Percentiles rank a stretch among this genome's conserved stretches.
Evolutionary conservation across 2,329 filamentous ascomycete genomes (phyloP).

Genomic region (Fusarium euwallaceae): DNA sequence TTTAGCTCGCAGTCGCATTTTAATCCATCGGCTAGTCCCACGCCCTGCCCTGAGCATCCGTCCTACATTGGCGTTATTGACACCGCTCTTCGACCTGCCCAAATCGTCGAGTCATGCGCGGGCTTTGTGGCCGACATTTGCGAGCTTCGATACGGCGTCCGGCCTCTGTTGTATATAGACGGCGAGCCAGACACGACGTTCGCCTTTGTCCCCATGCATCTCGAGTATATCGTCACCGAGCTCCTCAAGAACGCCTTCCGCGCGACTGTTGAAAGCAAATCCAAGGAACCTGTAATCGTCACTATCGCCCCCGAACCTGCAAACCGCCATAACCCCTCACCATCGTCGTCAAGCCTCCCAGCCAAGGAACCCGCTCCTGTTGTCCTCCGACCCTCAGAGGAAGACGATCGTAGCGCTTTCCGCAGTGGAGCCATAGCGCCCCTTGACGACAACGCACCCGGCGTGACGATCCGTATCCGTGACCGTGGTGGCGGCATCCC

Average conservation of each 20-base stretch:
- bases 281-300: conserved; percentile 86
- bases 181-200: conserved; percentile 91
- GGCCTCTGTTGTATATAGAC: conserved; percentile 83
- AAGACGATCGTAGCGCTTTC: conserved; percentile 57
- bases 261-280: conserved; percentile 88
- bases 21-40: conserved; percentile 65
- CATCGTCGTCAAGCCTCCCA: conserved; percentile 47
- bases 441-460: conserved; percentile 77
- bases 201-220: conserved; percentile 93
- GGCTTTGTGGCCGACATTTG: conserved; percentile 95
- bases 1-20: conserved; percentile 77
- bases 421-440: conserved; percentile 65
- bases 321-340: conserved; percentile 45
- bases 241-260: conserved; percentile 97
- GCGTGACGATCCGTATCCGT: conserved; percentile 94
- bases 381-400: conserved; percentile 22
- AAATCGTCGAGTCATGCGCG: conserved; percentile 86
- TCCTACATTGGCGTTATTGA: conserved; percentile 97
- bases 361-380: conserved; percentile 4
- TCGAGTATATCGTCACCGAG: conserved; percentile 98
- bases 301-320: conserved; percentile 83
- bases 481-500: conserved; percentile 95
- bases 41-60: conserved; percentile 64
- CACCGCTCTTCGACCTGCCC: conserved; percentile 84
- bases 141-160: conserved; percentile 93